Conservation (phyloP, 306 rosid genomes). For the Pueraria montana region DNA sequence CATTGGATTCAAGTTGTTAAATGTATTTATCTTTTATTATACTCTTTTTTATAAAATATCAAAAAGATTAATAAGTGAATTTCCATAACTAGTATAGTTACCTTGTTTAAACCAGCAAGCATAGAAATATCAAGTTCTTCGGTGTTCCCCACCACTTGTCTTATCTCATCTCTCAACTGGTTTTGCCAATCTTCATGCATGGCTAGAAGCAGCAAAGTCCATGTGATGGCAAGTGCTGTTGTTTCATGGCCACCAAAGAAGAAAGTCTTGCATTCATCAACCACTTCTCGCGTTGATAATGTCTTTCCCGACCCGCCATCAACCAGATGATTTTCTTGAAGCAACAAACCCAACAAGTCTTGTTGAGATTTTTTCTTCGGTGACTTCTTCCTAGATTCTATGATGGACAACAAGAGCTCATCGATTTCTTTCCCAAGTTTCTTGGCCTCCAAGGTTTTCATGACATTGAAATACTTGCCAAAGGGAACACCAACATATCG, state of each 20-base stretch:
- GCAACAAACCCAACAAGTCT: constrained; percentile 73
- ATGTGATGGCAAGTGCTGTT: constrained; percentile 85
- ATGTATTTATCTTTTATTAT: neutral
- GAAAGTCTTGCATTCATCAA: constrained; percentile 92
- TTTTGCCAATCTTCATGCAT: constrained; percentile 78
- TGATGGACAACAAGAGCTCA: constrained; percentile 56
- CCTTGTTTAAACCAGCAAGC: constrained; percentile 74
- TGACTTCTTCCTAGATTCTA: constrained; percentile 52
- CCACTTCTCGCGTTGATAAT: constrained; percentile 62
- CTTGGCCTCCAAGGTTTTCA: constrained; percentile 65
- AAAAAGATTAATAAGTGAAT: neutral
- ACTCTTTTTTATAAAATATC: neutral
- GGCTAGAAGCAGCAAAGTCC: constrained; percentile 85
- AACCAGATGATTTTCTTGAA: constrained; percentile 51
- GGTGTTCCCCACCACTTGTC: constrained; percentile 64
- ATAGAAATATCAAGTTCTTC: constrained; percentile 54
- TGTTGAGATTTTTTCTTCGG: constrained; percentile 34
- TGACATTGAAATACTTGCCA: constrained; percentile 54
- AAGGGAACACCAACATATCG: constrained; percentile 84
- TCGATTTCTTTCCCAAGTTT: constrained; percentile 79
- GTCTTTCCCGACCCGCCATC: constrained; percentile 50
- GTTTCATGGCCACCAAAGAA: constrained; percentile 97
- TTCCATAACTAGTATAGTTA: too few species aligned
- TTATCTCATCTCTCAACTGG: constrained; percentile 78
- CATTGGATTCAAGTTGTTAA: neutral